phyloP scores from a whole-genome alignment of 2,329 filamentous ascomycete genomes.

The Falciphora oryzae region DNA sequence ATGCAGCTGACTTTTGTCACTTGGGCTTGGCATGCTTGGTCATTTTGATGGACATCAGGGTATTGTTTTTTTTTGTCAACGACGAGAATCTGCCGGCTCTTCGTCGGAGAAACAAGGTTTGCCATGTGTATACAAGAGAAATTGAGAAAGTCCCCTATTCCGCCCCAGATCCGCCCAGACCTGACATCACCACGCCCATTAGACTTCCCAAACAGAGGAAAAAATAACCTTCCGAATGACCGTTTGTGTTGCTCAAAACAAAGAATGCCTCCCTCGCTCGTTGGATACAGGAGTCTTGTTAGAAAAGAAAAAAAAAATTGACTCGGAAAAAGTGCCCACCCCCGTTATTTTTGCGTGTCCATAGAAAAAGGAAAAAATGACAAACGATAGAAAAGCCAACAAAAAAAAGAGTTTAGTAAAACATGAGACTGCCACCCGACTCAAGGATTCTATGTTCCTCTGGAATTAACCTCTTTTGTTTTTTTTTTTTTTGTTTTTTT shows the following conservation, averaged over 20 bases:
- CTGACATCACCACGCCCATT: neutral
- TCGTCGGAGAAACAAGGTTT: neutral
- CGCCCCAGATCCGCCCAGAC: neutral
- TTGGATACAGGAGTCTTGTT: neutral
- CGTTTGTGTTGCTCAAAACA: neutral
- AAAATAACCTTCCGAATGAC: neutral
- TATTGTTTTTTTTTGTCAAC: neutral
- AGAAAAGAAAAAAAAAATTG: no score
- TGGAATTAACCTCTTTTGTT: neutral
- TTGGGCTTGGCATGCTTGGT: no score
- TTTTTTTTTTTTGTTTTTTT: neutral
- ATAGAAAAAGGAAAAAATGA: neutral
- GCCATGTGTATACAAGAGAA: neutral
- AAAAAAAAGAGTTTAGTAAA: slow-evolving; percentile 1
- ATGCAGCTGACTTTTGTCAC: no score
- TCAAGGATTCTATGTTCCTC: neutral
- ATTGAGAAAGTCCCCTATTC: no score
- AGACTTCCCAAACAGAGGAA: neutral
- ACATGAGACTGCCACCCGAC: neutral
- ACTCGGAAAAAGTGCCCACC: neutral
- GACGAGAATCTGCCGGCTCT: neutral
- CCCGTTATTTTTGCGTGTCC: neutral
- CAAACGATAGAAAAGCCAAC: neutral
- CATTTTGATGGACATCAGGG: neutral
- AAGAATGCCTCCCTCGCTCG: neutral